Conservation (phyloP, 2,329 filamentous ascomycete species). For the Sphaerostilbella broomeana region DNA sequence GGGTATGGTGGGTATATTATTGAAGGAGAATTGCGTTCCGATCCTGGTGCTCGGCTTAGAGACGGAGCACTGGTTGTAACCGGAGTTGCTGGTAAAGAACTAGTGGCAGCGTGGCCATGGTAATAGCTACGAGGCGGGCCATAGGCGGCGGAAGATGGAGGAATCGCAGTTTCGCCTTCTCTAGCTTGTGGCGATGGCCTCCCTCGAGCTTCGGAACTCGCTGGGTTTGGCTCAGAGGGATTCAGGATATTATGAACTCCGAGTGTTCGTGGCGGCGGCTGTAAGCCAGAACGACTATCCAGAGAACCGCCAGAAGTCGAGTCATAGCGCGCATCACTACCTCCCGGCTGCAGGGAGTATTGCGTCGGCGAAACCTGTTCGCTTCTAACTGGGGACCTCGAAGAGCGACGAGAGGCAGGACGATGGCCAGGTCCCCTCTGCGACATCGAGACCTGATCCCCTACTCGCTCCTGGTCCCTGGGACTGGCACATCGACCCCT, state of each 20-base stretch:
- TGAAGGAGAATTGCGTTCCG: slow-evolving; percentile 28
- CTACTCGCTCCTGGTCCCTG: slow-evolving; percentile 44
- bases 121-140: slow-evolving; percentile 20
- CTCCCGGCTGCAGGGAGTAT: slow-evolving; percentile 15
- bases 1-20: slow-evolving; percentile 25
- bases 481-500: slow-evolving; percentile 52
- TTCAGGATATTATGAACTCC: slow-evolving; percentile 35
- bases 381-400: slow-evolving; percentile 37
- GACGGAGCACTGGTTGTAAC: slow-evolving; percentile 22
- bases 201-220: slow-evolving; percentile 15
- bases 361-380: slow-evolving; percentile 22
- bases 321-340: slow-evolving; percentile 21
- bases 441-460: slow-evolving; percentile 59
- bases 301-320: slow-evolving; percentile 17
- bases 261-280: slow-evolving; percentile 22
- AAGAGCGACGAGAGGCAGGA: slow-evolving; percentile 46
- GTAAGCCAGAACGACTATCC: slow-evolving; percentile 20
- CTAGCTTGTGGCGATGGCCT: slow-evolving; percentile 15
- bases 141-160: slow-evolving; percentile 20
- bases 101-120: slow-evolving; percentile 23
- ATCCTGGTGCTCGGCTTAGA: slow-evolving; percentile 22
- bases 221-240: slow-evolving; percentile 25
- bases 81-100: slow-evolving; percentile 30
- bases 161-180: slow-evolving; percentile 17
- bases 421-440: slow-evolving; percentile 52